A percentile compares a stretch with the other conserved stretches of the same genome.
phyloP scores from a whole-genome alignment of 2,329 filamentous ascomycete species.

The Emergomyces pasteurianus region DNA sequence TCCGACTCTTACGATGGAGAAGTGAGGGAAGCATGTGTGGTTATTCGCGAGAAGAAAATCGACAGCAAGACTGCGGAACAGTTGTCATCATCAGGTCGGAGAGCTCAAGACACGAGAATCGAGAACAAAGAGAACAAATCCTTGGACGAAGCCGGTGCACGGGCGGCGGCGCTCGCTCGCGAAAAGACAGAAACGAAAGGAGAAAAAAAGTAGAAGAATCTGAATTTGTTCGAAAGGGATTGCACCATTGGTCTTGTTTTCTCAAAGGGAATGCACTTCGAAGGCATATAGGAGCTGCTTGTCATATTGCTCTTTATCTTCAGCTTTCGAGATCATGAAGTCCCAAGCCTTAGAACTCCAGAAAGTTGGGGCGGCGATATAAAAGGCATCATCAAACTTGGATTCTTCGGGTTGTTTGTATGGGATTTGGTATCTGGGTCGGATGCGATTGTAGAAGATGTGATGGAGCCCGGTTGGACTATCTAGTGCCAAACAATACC shows the following conservation, averaged over 20 bases:
- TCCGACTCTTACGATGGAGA: slow-evolving; percentile 3
- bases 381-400: slow-evolving; percentile 2
- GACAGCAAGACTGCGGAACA: slow-evolving; percentile 3
- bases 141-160: neutral
- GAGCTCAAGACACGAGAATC: slow-evolving; percentile 4
- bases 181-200: neutral
- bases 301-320: slow-evolving; percentile 6
- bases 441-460: slow-evolving; percentile 10
- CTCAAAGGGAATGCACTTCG: neutral
- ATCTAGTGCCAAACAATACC: slow-evolving; percentile 9
- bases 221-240: neutral
- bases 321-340: slow-evolving; percentile 7
- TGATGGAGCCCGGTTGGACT: slow-evolving; percentile 7
- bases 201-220: neutral
- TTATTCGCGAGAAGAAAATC: neutral
- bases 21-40: neutral
- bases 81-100: slow-evolving; percentile 2
- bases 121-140: slow-evolving; percentile 2
- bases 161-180: neutral
- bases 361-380: slow-evolving; percentile 5
- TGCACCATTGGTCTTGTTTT: neutral
- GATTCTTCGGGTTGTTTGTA: slow-evolving; percentile 2
- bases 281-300: neutral
- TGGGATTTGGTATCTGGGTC: slow-evolving; percentile 6
- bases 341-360: slow-evolving; percentile 4